Base-by-base conservation (phyloP, 2,329 filamentous ascomycete genomes). In the Pleoardoris graminearum region DNA sequence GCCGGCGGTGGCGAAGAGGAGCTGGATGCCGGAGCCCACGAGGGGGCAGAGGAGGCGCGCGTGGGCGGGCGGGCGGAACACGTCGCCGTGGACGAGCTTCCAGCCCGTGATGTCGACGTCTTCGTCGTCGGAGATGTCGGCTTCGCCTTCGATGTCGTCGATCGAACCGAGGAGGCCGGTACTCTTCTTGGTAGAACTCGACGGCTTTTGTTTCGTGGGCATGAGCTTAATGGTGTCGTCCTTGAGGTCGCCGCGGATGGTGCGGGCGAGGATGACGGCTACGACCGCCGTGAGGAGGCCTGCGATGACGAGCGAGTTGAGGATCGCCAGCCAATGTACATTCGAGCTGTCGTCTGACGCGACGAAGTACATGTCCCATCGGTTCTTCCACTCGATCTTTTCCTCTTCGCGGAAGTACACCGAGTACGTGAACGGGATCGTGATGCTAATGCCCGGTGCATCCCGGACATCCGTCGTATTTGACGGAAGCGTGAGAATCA, bases 321-420 rank as follows among this genome's bases (percentile, higher is more conserved):
- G 74, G 58, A 96, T 93, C 30, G 91, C 90, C 50, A 96, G 80
- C 89, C 90, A 95, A 70, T 96, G 91, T 21, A 93, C 90, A 68
- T 85, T 86, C 22, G 84, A 86, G 39, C 88, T 89, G 60, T 93
- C 89, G 52, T 90, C 87, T 68, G 94, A 89, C 70, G 93, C 91
- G 54, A 88, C 89, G 75, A 96, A 95, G 73, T 95, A 96, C 49
- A 93, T 77, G 65, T 95, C 89, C 91, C 91, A 96, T 49, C 91
- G 84, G 62, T 87, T 90, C 51, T 81, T 79, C 91, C 91, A 96
- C 58, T 94, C 90, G 45, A 95, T 79, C 17, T 81, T 84, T 36
- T 87, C 83, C 56, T 95, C 90, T 70, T 95, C 89, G 46, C 90
- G 86, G 76, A 91, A 96, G 74, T 94, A 95, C 12, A 96, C 88